Evolutionary conservation across 2,329 filamentous ascomycete species (phyloP), one percentile per base, ranked within the genome.

Genomic region (Curvularia sp.): DNA sequence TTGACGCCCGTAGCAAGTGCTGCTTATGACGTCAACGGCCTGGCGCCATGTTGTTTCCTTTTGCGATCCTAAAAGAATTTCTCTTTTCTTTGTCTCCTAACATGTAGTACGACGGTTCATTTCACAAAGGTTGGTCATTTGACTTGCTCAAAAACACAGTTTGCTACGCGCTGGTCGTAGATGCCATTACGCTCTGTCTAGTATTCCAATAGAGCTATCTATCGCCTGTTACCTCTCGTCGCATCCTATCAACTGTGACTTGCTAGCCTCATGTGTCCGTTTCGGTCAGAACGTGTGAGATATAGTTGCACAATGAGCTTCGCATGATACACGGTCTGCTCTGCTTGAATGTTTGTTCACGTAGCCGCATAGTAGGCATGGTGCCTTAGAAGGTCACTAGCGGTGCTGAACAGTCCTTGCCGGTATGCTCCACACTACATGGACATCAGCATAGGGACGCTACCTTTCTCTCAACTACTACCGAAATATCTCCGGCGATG

Each of bases 1-100:
- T 18, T 18, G 31, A 41, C 15, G 48, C 28, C 47, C 26, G 31
- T 44, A 52, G 47, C 57, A 51, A 48, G 53, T 38, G 48, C 48
- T 56, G 47, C 53, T 51, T 28, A 56, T 41, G 35, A 39, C 35
- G 30, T 51, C 2, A 15, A 35, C 31, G 53, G 48, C 48, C 24
- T 52, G 26, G 22, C 10, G 35, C 48, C 44, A 15, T 35, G 8
- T 44, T 47, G 20, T 35, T 18, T 51, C 52, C 7, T 38, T 39
- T 12, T 33, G 18, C 51, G 13, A 38, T 26, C 12, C 3, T 13
- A n/a, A 33, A 35, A 28, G 10, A 20, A 20, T n/a, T 54, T 9
- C 1, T 44, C 26, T 10, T 15, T 33, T 20, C 8, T 35, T 35
- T 18, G n/a, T 42, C 26, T 52, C 39, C 22, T 35, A 43, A 22